Percentiles rank a stretch among this genome's conserved stretches.
Conservation (phyloP, 2,329 filamentous ascomycete species). For the Phaeosphaeriaceae sp. region DNA sequence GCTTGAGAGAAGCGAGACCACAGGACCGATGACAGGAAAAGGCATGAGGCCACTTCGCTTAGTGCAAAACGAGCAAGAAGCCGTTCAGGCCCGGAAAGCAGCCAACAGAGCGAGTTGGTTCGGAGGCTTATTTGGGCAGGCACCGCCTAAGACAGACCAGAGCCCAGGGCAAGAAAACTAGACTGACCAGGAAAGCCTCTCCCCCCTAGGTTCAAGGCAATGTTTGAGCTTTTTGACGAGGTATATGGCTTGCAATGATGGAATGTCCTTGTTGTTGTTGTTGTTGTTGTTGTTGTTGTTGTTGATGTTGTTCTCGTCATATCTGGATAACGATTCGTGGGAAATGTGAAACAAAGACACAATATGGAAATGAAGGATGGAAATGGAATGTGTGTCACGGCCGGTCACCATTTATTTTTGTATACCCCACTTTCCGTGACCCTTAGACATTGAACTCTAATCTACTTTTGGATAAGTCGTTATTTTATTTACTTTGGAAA, state of each 20-base stretch:
- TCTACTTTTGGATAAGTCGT: neutral
- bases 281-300: too few species aligned
- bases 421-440: too few species aligned
- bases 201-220: neutral
- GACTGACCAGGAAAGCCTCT: neutral
- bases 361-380: too few species aligned
- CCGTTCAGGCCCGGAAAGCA: slow-evolving; percentile 48
- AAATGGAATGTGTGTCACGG: too few species aligned
- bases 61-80: slow-evolving; percentile 71
- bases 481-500: neutral
- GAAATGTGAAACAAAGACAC: neutral
- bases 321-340: neutral
- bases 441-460: neutral
- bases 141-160: slow-evolving; percentile 29
- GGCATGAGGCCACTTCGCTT: slow-evolving; percentile 86
- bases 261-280: too few species aligned
- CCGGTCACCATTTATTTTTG: too few species aligned
- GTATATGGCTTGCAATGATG: too few species aligned
- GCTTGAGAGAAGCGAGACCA: slow-evolving; percentile 57
- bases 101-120: slow-evolving; percentile 57
- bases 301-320: too few species aligned
- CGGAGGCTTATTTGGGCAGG: slow-evolving; percentile 50
- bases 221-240: too few species aligned
- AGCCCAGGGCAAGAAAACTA: slow-evolving; percentile 19
- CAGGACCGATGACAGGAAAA: slow-evolving; percentile 58